phyloP scores from a whole-genome alignment of 192 early-diverging fungal genomes.

The Geranomyces variabilis region DNA sequence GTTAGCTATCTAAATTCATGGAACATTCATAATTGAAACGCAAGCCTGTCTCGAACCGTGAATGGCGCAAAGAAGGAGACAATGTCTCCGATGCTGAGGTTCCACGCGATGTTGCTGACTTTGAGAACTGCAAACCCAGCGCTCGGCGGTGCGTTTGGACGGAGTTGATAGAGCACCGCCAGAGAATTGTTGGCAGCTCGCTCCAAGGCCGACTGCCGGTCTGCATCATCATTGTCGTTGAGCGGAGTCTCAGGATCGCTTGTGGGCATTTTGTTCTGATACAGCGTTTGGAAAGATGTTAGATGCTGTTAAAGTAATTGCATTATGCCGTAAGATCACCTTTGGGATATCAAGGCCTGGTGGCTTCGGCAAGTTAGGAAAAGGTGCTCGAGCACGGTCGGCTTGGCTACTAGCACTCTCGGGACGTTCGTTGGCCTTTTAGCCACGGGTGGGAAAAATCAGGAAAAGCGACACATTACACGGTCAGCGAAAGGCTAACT shows the following conservation, averaged over 20 bases:
- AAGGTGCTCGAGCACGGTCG: too few relatives aligned
- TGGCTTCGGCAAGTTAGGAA: too few relatives aligned
- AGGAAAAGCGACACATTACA: too few relatives aligned
- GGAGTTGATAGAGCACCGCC: constrained; percentile 23
- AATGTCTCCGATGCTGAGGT: constrained; percentile 41
- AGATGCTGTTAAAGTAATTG: too few relatives aligned
- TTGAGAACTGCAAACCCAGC: constrained; percentile 39
- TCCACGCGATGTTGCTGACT: constrained; percentile 43
- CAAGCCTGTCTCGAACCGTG: neutral
- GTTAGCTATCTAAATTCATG: neutral
- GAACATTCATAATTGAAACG: constrained; percentile 2
- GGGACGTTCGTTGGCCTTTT: too few relatives aligned
- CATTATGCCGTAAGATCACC: too few relatives aligned
- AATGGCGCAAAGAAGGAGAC: constrained; percentile 35
- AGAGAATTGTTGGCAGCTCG: constrained; percentile 8
- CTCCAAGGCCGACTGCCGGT: neutral
- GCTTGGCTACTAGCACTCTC: too few relatives aligned
- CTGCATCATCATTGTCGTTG: neutral
- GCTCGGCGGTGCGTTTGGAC: constrained; percentile 33
- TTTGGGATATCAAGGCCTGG: too few relatives aligned
- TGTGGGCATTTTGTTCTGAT: too few relatives aligned
- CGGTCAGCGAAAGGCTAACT: too few relatives aligned
- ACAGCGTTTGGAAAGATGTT: too few relatives aligned
- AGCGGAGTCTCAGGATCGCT: neutral
- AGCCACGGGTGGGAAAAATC: too few relatives aligned